Base-by-base conservation (phyloP, 306 rosid species). In the Quercus agrifolia region DNA sequence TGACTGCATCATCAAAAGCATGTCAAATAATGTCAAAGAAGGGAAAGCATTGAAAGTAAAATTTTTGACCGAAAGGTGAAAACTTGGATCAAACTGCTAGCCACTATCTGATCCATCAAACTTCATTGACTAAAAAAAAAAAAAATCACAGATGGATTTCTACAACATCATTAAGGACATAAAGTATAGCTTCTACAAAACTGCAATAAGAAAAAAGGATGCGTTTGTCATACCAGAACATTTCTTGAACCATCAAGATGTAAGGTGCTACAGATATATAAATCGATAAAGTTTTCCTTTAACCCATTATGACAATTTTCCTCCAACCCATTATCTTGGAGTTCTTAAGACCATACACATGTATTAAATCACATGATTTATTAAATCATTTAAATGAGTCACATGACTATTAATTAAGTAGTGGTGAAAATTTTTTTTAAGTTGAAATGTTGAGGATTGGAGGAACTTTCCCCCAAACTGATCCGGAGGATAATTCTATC, bases 1-100 rank as follows among this genome's bases (percentile, higher is more conserved):
- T 73, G 58, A 18, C 92, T 90, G 95, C 82, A 86, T 33, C 58
- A 79, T 74, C 52, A 71, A 52, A 77, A 56, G 44, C 63, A 62
- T 61, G 66, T 21, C 71, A 74, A 35, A 77, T 79, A 33, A 30
- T 58, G 23, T 35, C 6, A 5, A 17, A 35, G 17, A 63, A 67
- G 41, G 49, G 21, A 31, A 49, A 44, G 49, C 30, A 5, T 46
- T 25, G 33, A 51, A 64, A 58, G 70, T 30, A 38, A 64, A 52
- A 71, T 27, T 14, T 28, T 25, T 52, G 55, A 41, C 17, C 10
- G 52, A 35, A 68, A 18, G 56, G 13, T 18, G 31, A 69, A 52
- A 64, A 58, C 54, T 68, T 52, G 27, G 21, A 67, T 64, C 35
- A 28, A 17, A 51, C 46, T 25, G 33, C 12, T 46, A 44, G 71